Base-by-base conservation (phyloP, 2,329 filamentous ascomycete genomes). In the Fusarium chlamydosporum region DNA sequence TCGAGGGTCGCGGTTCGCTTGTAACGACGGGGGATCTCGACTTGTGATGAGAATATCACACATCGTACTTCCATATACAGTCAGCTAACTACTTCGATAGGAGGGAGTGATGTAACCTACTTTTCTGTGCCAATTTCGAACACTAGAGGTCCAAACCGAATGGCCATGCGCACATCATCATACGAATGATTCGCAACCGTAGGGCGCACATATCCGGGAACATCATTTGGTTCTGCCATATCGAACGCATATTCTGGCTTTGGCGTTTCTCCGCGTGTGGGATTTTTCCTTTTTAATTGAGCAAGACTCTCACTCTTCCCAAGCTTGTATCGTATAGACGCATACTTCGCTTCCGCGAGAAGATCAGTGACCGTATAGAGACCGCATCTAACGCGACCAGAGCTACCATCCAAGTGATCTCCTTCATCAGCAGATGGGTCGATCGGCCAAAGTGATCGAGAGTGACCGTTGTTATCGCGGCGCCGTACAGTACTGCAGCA, bases 91-190 rank as follows among this genome's bases (percentile, higher is more conserved):
- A 16, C 0, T 3, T 15, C 7, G 5, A 20, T 34, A 4, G 5
- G 5, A 16, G 9, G 20, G 7, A 1, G 8, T 15, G 15, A 10
- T 9, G 1, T 1, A 1, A 74, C 78, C 74, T 67, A 81, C 79
- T 78, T 72, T 37, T 67, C 69, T n/a, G 77, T 74, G 3, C 78
- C 79, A 56, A 80, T 81, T 64, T 81, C 77, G n/a, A 82, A 77
- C 2, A 81, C 55, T 6, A 82, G 29, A 0, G 79, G 78, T 0
- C 80, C 80, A 26, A 82, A 38, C 0, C 78, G 72, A 9, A 82
- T 56, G 0, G 77, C 76, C 76, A 79, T 80, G 40, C 79, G 79
- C 1, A 79, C 73, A 46, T 80, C 77, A 0, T 75, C 76, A 45
- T 74, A 78, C 0, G 78, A 77, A 55, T 78, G 74, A 20, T 74